A percentile compares a stretch with the other conserved stretches of the same genome.
Conservation (phyloP, 129 eudicot genomes). For the Tagetes erecta region DNA sequence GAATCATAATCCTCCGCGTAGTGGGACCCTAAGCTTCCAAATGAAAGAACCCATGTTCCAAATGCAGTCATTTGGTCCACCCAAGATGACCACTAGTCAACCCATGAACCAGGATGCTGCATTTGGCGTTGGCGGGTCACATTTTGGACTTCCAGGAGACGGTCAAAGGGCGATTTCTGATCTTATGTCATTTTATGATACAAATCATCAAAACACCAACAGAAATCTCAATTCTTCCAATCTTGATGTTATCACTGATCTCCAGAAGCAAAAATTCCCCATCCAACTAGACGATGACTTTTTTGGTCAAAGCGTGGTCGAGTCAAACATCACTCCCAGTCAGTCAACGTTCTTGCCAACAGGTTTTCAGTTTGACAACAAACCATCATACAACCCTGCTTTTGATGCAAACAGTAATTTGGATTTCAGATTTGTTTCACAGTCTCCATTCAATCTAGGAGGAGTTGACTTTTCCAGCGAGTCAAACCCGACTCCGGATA, state of each 20-base stretch:
- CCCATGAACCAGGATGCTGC: constrained; percentile 38
- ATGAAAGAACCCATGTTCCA: constrained; percentile 37
- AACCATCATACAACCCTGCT: constrained; percentile 41
- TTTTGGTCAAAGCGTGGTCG: constrained; percentile 38
- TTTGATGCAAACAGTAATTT: constrained; percentile 43
- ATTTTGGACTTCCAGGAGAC: constrained; percentile 63
- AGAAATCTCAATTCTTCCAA: constrained; percentile 28
- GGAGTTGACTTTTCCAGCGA: constrained; percentile 48
- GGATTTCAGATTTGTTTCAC: constrained; percentile 59
- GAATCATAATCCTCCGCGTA: constrained; percentile 37
- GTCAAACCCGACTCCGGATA: constrained; percentile 47
- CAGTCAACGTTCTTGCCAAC: constrained; percentile 37
- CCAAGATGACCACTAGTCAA: constrained; percentile 37
- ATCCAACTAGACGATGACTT: constrained; percentile 52
- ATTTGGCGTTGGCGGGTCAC: constrained; percentile 25
- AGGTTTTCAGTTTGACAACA: constrained; percentile 46
- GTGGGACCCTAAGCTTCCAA: constrained; percentile 44
- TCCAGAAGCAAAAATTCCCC: constrained; percentile 49
- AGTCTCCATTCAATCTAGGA: constrained; percentile 50
- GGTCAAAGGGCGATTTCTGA: constrained; percentile 64
- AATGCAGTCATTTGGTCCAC: constrained; percentile 37
- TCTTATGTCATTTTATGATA: constrained; percentile 62
- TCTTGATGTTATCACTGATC: constrained; percentile 35
- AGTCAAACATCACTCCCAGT: constrained; percentile 33
- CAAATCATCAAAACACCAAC: constrained; percentile 49